Conservation (phyloP, 768 basidiomycete genomes). For the Mycena olivaceomarginata region DNA sequence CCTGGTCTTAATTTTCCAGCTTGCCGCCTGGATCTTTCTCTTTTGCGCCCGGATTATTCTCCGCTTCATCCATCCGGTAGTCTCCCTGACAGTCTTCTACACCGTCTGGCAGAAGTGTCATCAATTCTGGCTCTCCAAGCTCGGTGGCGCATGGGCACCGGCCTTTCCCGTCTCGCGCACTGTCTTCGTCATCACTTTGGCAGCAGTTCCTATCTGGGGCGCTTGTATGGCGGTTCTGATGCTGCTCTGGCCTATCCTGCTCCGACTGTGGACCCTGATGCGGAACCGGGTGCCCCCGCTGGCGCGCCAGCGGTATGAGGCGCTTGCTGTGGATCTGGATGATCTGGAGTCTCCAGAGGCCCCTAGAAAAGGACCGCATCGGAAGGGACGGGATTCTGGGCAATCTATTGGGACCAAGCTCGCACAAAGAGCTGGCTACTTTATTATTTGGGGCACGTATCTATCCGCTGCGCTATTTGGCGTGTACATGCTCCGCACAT, state of each 20-base stretch:
- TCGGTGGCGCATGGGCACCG: neutral
- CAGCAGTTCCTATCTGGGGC: neutral
- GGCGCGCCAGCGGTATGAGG: neutral
- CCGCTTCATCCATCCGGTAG: neutral
- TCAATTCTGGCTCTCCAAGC: neutral
- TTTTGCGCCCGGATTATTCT: neutral
- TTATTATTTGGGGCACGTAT: neutral
- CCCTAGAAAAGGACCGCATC: neutral
- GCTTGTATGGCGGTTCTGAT: neutral
- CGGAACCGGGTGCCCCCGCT: neutral
- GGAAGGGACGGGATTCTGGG: neutral
- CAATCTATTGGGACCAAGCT: neutral
- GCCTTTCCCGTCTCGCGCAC: neutral
- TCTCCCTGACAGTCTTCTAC: neutral
- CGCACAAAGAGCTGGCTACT: neutral
- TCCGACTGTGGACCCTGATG: neutral
- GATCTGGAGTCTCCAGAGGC: neutral
- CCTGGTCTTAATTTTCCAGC: neutral
- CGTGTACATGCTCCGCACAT: neutral
- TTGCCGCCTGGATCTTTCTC: neutral
- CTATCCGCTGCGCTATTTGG: neutral
- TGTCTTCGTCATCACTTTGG: neutral
- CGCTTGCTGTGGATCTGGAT: neutral
- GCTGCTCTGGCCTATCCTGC: neutral
- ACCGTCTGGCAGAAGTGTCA: neutral